Conservation (phyloP, 768 basidiomycete species). For the Macrolepiota fuliginosa region DNA sequence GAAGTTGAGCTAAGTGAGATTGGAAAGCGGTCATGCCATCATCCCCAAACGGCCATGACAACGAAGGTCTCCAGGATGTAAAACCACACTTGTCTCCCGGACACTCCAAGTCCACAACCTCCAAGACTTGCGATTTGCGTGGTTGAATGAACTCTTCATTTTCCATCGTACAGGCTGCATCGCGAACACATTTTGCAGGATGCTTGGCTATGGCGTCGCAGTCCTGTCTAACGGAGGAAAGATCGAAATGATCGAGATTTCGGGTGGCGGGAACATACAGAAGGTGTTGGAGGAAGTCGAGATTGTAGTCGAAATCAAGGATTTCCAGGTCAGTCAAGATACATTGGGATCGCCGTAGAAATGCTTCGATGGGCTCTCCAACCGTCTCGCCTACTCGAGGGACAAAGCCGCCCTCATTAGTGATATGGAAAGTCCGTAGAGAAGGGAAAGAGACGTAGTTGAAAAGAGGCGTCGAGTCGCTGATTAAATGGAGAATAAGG, state of each 20-base stretch:
- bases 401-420: neutral
- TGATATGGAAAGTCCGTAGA: neutral
- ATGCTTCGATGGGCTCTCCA: neutral
- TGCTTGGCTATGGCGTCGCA: neutral
- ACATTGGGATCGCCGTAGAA: neutral
- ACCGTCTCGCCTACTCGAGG: neutral
- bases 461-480: neutral
- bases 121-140: no score
- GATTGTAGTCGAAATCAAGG: neutral
- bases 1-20: neutral
- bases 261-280: neutral
- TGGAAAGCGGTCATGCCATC: neutral
- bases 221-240: neutral
- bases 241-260: neutral
- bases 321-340: neutral
- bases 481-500: neutral
- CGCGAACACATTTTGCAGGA: slow-evolving; percentile 2
- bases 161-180: neutral
- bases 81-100: neutral
- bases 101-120: neutral
- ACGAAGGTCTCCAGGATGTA: neutral
- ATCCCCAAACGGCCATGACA: neutral
- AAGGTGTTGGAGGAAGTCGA: neutral
- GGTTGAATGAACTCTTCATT: no score
- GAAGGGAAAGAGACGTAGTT: slow-evolving; percentile 1